Evolutionary conservation across 1,284 basidiomycete genomes (phyloP), one percentile per base, ranked within the genome.

Genomic region (Fistulina hepatica): DNA sequence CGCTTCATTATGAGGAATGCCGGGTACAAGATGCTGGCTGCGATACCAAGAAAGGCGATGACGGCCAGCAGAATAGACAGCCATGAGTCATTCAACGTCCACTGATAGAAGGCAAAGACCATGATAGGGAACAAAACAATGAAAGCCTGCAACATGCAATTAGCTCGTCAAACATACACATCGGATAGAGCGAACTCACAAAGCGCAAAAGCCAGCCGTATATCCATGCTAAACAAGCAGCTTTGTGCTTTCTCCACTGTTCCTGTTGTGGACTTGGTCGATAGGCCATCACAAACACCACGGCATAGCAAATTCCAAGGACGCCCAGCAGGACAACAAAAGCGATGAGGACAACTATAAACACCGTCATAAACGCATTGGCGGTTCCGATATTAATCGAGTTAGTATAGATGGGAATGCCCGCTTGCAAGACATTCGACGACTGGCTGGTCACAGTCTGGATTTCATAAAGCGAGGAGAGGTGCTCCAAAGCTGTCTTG

Each of bases 81-180:
- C 75, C 83, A 86, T 0, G 88, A 91, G 56, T 93, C 88, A 42
- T 72, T 69, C 42, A 94, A 65, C 1, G 81, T 83, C 85, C 89
- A 94, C 55, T 94, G 90, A 58, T 81, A 89, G 53, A 94, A 75
- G 6, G 73, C 64, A 50, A 94, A 88, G 42, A 83, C 71, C 46
- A 76, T 60, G 39, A 90, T 60, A 6, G 91, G 91, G 34, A 74
- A 62, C 44, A 77, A 64, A 23, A 69, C 61, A 35, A 83, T 59
- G 17, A 91, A 55, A 16, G 66, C 73, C 78, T 88, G 50, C 46
- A 24, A 36, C 30, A 19, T 21, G 40, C 15, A 33, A 11, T 8
- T 24, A 23, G 16, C 25, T 34, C 36, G 38, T 12, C 13, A 24
- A 20, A 26, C n/a, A 34, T 25, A 42, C 36, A 33, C 21, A 34